Percentiles rank a stretch among this genome's conserved stretches.
phyloP scores from a whole-genome alignment of 73 alveolate species.

The Uronychia setigera region DNA sequence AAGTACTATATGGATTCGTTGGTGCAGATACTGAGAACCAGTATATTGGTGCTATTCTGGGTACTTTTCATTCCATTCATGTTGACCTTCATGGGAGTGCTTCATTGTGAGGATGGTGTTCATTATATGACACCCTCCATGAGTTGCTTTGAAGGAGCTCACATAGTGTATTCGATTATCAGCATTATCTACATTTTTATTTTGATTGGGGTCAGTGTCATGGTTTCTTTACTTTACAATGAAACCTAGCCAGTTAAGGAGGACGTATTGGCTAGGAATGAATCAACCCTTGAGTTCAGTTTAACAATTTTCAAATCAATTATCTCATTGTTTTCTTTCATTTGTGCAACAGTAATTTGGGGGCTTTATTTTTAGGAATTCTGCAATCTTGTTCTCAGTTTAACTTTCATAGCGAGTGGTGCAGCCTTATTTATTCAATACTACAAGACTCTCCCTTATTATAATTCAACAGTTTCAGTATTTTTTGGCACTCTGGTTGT shows the following conservation, averaged over 20 bases:
- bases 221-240: constrained; percentile 39
- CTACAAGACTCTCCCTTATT: constrained; percentile 33
- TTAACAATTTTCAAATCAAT: constrained; percentile 4
- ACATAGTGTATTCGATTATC: constrained; percentile 4
- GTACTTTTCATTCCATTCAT: constrained; percentile 38
- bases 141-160: constrained; percentile 23
- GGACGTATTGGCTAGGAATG: constrained; percentile 30
- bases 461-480: constrained; percentile 26
- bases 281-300: constrained; percentile 26
- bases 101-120: constrained; percentile 16
- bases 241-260: constrained; percentile 51
- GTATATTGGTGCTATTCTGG: constrained; percentile 29
- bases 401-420: constrained; percentile 4
- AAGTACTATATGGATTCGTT: no score
- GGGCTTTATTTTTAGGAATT: constrained; percentile 1
- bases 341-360: constrained; percentile 5
- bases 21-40: no score
- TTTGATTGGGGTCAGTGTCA: constrained; percentile 7
- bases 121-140: constrained; percentile 16
- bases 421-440: constrained; percentile 10
- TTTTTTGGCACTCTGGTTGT: constrained; percentile 34
- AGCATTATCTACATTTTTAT: constrained; percentile 8
- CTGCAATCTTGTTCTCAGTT: constrained; percentile 22
- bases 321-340: constrained; percentile 9
- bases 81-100: constrained; percentile 20